phyloP scores from a whole-genome alignment of 2,329 filamentous ascomycete species.

The Exophiala sp. region DNA sequence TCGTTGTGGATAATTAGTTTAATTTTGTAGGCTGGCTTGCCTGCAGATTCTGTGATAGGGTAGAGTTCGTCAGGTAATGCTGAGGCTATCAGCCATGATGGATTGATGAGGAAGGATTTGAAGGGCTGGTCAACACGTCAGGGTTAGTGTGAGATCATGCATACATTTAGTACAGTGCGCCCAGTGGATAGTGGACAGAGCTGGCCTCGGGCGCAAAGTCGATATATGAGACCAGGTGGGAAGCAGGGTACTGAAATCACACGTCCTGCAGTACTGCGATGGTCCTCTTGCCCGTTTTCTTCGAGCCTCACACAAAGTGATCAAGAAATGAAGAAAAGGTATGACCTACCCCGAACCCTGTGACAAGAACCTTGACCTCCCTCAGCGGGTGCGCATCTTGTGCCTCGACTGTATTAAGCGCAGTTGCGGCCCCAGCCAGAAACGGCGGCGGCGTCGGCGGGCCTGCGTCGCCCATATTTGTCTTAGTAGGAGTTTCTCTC shows the following conservation, averaged over 20 bases:
- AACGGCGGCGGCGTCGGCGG: constrained; percentile 20
- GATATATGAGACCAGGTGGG: too few species aligned
- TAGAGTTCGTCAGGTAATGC: constrained; percentile 62
- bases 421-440: not conserved
- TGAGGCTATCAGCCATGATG: constrained; percentile 74
- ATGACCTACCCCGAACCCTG: constrained; percentile 42
- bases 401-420: not conserved
- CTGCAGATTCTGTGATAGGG: constrained; percentile 36
- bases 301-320: too few species aligned
- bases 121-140: constrained; percentile 59
- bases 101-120: constrained; percentile 69
- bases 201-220: too few species aligned
- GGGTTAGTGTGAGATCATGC: not conserved
- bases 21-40: constrained; percentile 38
- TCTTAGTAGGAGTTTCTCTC: not conserved
- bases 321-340: constrained; percentile 5
- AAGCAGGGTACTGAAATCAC: not conserved
- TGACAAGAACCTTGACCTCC: constrained; percentile 50
- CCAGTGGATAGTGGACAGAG: too few species aligned
- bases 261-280: too few species aligned
- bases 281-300: too few species aligned
- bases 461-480: constrained; percentile 25
- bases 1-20: constrained; percentile 63
- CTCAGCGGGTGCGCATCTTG: constrained; percentile 14
- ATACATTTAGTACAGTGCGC: too few species aligned